phyloP scores from a whole-genome alignment of 2,329 filamentous ascomycete genomes.

The Leptoxyphium fumago region DNA sequence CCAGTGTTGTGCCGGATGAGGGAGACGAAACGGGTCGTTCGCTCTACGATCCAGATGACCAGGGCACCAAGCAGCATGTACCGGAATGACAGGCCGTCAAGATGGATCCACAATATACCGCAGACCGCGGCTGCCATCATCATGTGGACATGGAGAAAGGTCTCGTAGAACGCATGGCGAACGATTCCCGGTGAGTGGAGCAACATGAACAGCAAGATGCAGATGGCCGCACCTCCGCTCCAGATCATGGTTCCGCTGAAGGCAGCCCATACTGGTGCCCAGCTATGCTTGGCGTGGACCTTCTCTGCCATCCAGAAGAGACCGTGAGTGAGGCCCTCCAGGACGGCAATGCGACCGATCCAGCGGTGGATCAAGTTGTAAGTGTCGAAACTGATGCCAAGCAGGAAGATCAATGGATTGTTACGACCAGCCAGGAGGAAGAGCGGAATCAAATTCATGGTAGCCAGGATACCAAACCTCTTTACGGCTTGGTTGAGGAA shows the following conservation, averaged over 20 bases:
- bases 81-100: slow-evolving; percentile 43
- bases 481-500: slow-evolving; percentile 52
- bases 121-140: slow-evolving; percentile 44
- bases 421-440: slow-evolving; percentile 63
- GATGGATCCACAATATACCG: slow-evolving; percentile 52
- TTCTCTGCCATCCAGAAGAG: slow-evolving; percentile 41
- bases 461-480: slow-evolving; percentile 53
- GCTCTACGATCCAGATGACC: slow-evolving; percentile 54
- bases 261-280: slow-evolving; percentile 35
- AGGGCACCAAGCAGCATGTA: slow-evolving; percentile 45
- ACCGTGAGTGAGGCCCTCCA: slow-evolving; percentile 54
- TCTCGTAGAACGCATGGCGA: slow-evolving; percentile 67
- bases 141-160: slow-evolving; percentile 61
- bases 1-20: slow-evolving; percentile 54
- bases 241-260: slow-evolving; percentile 26
- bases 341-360: slow-evolving; percentile 60
- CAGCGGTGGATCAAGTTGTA: slow-evolving; percentile 72
- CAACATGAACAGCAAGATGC: slow-evolving; percentile 46
- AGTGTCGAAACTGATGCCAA: slow-evolving; percentile 66
- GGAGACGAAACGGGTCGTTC: slow-evolving; percentile 42
- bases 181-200: slow-evolving; percentile 57
- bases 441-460: slow-evolving; percentile 65
- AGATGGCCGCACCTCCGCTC: slow-evolving; percentile 34
- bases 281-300: slow-evolving; percentile 34
- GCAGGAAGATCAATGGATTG: slow-evolving; percentile 58